phyloP scores from a whole-genome alignment of 306 rosid species.

The Sicyos baderoa region DNA sequence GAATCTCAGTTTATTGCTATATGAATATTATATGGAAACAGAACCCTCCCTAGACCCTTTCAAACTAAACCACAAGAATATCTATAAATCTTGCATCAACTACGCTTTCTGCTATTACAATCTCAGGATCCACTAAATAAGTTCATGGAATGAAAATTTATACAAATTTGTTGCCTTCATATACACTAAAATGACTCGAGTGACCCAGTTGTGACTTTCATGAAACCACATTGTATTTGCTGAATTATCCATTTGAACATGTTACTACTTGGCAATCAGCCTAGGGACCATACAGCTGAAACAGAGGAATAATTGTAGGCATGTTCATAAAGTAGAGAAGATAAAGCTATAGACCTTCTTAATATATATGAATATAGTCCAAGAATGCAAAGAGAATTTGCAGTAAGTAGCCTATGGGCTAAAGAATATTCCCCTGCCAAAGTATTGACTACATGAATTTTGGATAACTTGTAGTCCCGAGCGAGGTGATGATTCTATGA shows the following conservation, averaged over 20 bases:
- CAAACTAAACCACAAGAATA: neutral
- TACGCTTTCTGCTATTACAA: neutral
- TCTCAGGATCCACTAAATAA: neutral
- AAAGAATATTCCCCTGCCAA: neutral
- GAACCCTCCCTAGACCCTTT: neutral
- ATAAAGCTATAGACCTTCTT: neutral
- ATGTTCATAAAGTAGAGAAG: neutral
- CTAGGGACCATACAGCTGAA: neutral
- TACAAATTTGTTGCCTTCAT: neutral
- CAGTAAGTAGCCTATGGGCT: neutral
- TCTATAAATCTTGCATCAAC: neutral
- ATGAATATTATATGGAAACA: neutral
- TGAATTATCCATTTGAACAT: neutral
- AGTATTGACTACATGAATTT: neutral
- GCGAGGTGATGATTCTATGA: neutral
- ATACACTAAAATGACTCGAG: neutral
- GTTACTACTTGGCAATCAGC: neutral
- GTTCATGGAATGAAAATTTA: neutral
- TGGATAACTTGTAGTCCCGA: neutral
- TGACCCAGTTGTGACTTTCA: constrained; percentile 1
- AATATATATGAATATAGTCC: neutral
- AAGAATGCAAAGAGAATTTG: neutral
- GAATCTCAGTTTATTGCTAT: neutral
- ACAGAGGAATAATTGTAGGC: neutral
- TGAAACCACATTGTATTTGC: neutral